A percentile compares a stretch with the other conserved stretches of the same genome.
phyloP scores from a whole-genome alignment of 176 grass and related monocot genomes.

The Oryza brachyantha region DNA sequence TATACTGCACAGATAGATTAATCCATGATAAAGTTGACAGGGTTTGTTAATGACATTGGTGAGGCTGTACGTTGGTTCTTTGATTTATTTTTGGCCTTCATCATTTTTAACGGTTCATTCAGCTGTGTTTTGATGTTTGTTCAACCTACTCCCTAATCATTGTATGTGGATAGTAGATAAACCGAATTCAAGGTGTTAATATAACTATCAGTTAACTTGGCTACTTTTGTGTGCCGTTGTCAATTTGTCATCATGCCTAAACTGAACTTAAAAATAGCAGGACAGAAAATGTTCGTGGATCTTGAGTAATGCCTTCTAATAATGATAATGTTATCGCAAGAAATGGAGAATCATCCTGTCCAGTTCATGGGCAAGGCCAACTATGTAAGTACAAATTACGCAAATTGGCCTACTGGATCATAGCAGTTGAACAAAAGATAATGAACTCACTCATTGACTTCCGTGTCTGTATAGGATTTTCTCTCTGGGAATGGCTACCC shows the following conservation, averaged over 20 bases:
- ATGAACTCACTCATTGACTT: slow-evolving; percentile 22
- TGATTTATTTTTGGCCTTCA: background rate
- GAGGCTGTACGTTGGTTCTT: background rate
- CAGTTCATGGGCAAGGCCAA: slow-evolving; percentile 34
- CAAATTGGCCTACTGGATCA: slow-evolving; percentile 29
- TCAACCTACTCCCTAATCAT: background rate
- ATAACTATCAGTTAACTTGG: background rate
- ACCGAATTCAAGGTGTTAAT: background rate
- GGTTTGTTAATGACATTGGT: background rate
- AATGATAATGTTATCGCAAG: slow-evolving; percentile 32
- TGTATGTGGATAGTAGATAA: background rate
- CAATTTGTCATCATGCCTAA: background rate
- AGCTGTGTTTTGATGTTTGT: background rate
- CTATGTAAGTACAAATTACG: slow-evolving; percentile 29
- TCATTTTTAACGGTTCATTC: background rate
- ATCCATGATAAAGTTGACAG: background rate
- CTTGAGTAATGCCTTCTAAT: slow-evolving; percentile 35
- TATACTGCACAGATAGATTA: background rate
- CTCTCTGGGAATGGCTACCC: slow-evolving; percentile 43
- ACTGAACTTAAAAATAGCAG: background rate
- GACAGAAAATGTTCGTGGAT: slow-evolving; percentile 19
- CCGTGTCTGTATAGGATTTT: slow-evolving; percentile 35
- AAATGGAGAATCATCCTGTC: slow-evolving; percentile 49
- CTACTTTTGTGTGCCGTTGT: background rate
- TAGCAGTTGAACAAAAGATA: background rate